phyloP scores from a whole-genome alignment of 2,329 filamentous ascomycete genomes.

The Aspergillus ruber region DNA sequence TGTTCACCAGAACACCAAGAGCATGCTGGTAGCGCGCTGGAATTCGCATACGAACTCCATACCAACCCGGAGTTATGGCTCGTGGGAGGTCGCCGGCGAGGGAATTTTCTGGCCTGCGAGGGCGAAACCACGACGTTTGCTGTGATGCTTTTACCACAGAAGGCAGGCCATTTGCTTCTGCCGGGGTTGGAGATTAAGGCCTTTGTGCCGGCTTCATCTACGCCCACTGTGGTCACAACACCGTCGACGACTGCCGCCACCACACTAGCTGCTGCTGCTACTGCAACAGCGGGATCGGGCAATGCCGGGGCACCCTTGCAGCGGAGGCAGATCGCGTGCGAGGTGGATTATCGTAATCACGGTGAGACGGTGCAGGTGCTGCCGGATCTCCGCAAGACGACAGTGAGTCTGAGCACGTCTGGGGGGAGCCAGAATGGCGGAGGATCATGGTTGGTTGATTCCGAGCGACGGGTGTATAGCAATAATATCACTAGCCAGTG shows the following conservation, averaged over 20 bases:
- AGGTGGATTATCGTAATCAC: slow-evolving; percentile 73
- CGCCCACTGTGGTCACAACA: slow-evolving; percentile 13
- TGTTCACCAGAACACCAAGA: slow-evolving; percentile 24
- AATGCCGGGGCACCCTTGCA: slow-evolving; percentile 13
- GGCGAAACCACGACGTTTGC: slow-evolving; percentile 51
- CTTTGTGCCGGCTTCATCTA: slow-evolving; percentile 43
- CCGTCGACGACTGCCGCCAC: slow-evolving; percentile 14
- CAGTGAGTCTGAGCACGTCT: slow-evolving; percentile 63
- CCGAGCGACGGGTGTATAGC: slow-evolving; percentile 37
- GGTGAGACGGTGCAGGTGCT: slow-evolving; percentile 72
- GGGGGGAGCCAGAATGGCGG: slow-evolving; percentile 46
- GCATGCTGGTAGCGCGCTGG: slow-evolving; percentile 46
- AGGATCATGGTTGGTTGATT: slow-evolving; percentile 61
- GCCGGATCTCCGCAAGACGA: slow-evolving; percentile 64
- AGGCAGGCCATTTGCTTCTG: slow-evolving; percentile 69
- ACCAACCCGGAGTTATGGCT: slow-evolving; percentile 74
- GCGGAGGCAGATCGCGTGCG: slow-evolving; percentile 50
- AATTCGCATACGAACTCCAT: slow-evolving; percentile 78
- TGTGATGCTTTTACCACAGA: slow-evolving; percentile 72
- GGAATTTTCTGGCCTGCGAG: slow-evolving; percentile 57
- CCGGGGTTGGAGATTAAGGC: slow-evolving; percentile 70
- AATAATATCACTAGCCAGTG: background rate
- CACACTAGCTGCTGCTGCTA: slow-evolving; percentile 14
- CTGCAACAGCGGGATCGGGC: slow-evolving; percentile 10
- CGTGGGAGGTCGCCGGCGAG: slow-evolving; percentile 71